Percentiles rank a stretch among this genome's conserved stretches.
Conservation (phyloP, 306 rosid species). For the Dalbergia cultrata region DNA sequence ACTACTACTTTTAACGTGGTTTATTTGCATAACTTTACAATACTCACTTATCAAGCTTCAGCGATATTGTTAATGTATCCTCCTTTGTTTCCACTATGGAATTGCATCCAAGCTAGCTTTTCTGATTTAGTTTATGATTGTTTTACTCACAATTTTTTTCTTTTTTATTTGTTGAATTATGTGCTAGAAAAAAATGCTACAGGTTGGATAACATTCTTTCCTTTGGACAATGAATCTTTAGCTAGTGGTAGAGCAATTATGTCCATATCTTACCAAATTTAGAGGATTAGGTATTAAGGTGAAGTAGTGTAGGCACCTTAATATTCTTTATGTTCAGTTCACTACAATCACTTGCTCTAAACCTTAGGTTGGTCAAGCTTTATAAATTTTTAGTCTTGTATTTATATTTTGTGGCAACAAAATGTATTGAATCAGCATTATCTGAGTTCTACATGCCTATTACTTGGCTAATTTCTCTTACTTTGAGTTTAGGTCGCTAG, state of each 20-base stretch:
- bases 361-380: constrained; percentile 32
- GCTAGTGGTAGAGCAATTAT: constrained; percentile 4
- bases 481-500: constrained; percentile 38
- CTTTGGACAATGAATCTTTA: constrained; percentile 20
- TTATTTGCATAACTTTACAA: constrained; percentile 76
- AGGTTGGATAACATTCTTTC: constrained; percentile 20
- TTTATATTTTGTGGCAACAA: not conserved
- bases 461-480: constrained; percentile 32
- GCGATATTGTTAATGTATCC: constrained; percentile 81
- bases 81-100: constrained; percentile 81
- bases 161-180: not conserved
- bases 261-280: not conserved
- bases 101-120: constrained; percentile 24
- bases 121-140: constrained; percentile 14
- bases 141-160: not conserved
- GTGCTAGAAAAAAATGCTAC: constrained; percentile 1
- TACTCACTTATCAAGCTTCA: constrained; percentile 66
- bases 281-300: constrained; percentile 27
- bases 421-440: constrained; percentile 10
- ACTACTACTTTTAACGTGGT: constrained; percentile 57
- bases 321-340: not conserved
- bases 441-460: constrained; percentile 15
- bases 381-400: constrained; percentile 1
- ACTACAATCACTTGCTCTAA: constrained; percentile 7
- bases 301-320: constrained; percentile 11